Base-by-base conservation (phyloP, 2,329 filamentous ascomycete genomes). In the Ceratocystis huliohia region DNA sequence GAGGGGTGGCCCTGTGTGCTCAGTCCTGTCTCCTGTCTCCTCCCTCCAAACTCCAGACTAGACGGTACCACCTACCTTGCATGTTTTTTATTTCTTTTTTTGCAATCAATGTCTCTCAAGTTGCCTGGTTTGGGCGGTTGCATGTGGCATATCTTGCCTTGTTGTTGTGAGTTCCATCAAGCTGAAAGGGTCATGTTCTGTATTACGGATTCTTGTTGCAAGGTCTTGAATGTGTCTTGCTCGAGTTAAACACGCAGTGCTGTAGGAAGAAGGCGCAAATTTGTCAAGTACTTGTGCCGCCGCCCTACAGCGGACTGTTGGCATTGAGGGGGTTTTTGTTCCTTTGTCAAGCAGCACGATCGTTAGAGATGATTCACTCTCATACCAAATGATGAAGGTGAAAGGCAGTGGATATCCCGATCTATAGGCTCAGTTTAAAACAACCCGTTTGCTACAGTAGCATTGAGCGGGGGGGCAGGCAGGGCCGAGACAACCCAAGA, bases 381-480 rank as follows among this genome's bases (percentile, higher is more conserved):
- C 37, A 13, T 41, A 10, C 46, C 46, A 8, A 48, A 15, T 20
- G 7, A n/a, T 10, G 22, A 8, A n/a, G 8, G 48, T 10, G n/a
- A 50, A 10, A 20, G 10, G 48, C 20, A 50, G n/a, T 20, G 22
- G n/a, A 50, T 20, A 20, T 25, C 4, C 22, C 22, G 48, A 10
- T 10, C 17, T 57, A 30, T 28, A 30, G 53, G 22, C 22, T 57
- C 22, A 30, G 22, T 57, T 57, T 30, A 57, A 57, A 57, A 57
- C 53, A 57, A 7, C 22, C 53, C 53, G 20, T 57, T n/a, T 57
- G 53, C 53, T 57, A 57, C 53, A 30, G 53, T 57, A 57, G 53
- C 53, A 57, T 57, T n/a, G 8, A 5, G 17, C 10, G 10, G 15
- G 7, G 25, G n/a, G 30, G 17, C 53, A 30, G 22, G 13, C 15